Evolutionary conservation across 345 rosid genomes (phyloP).

Genomic region (Salix exigua): DNA sequence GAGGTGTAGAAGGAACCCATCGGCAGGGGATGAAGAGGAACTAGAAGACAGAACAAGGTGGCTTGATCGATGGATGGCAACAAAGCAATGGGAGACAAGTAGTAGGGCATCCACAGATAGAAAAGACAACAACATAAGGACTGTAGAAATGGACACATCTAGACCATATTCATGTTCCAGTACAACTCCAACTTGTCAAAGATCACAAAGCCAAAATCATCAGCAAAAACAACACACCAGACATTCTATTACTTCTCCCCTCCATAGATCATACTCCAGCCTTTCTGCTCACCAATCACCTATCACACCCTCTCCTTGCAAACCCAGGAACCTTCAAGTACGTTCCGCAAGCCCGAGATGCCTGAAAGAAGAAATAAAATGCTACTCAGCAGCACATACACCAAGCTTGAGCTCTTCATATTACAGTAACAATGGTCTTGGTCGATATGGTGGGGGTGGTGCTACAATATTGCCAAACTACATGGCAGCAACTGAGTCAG

Average conservation of each 20-base stretch:
- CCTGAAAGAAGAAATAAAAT: not conserved
- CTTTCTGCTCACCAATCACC: conserved; percentile 30
- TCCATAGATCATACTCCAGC: conserved; percentile 19
- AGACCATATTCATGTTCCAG: conserved; percentile 10
- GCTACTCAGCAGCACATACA: conserved; percentile 19
- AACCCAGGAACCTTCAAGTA: conserved; percentile 43
- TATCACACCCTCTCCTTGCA: conserved; percentile 59
- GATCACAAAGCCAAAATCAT: not conserved
- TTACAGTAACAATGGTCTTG: not conserved
- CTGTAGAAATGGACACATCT: conserved; percentile 48
- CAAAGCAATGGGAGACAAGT: conserved; percentile 62
- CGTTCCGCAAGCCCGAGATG: conserved; percentile 69
- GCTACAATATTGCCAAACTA: conserved; percentile 19
- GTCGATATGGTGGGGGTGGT: not conserved
- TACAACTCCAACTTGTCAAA: not conserved
- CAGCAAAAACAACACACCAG: not conserved
- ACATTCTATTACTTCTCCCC: not conserved
- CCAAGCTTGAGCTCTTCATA: conserved; percentile 13
- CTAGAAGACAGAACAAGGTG: conserved; percentile 56
- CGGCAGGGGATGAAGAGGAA: conserved; percentile 52
- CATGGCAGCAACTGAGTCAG: conserved; percentile 25
- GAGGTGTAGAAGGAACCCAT: conserved; percentile 51
- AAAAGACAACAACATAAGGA: conserved; percentile 43
- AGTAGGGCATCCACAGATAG: conserved; percentile 40
- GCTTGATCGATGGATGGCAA: conserved; percentile 84